These are phyloP conservation scores for Omphalotus guepiniiformis DNA, from an alignment of 768 basidiomycete genomes.

Conservation along the genomic window DNA sequence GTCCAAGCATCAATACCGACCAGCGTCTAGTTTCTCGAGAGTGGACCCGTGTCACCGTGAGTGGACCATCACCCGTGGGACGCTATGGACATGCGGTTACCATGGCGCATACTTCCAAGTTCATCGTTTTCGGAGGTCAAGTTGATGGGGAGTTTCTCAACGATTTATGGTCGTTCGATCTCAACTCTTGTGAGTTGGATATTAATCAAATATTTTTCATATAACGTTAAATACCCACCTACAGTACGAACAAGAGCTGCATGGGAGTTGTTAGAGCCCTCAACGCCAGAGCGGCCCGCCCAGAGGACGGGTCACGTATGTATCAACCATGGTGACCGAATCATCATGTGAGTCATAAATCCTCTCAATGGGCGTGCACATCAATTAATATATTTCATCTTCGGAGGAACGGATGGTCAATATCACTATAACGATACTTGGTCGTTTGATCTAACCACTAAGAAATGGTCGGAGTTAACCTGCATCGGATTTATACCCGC, in stretches of 20 bases:
- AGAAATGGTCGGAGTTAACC: slow-evolving; percentile 84
- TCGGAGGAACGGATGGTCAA: slow-evolving; percentile 97
- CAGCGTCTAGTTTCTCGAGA: slow-evolving; percentile 72
- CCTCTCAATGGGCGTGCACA: slow-evolving; percentile 1
- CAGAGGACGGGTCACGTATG: slow-evolving; percentile 91
- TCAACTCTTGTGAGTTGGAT: slow-evolving; percentile 75
- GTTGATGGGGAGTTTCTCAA: slow-evolving; percentile 92
- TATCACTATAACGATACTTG: slow-evolving; percentile 99
- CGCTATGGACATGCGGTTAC: slow-evolving; percentile 95
- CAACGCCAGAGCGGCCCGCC: slow-evolving; percentile 60
- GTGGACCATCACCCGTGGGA: slow-evolving; percentile 76
- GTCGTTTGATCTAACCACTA: slow-evolving; percentile 81
- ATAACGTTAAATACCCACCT: slow-evolving; percentile 7
- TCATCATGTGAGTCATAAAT: slow-evolving; percentile 65
- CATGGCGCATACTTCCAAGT: slow-evolving; percentile 80
- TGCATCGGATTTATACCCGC: slow-evolving; percentile 98
- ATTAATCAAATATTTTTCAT: slow-evolving; percentile 5
- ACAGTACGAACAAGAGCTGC: slow-evolving; percentile 76
- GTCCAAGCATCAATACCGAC: slow-evolving; percentile 6
- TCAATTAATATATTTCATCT: slow-evolving; percentile 43
- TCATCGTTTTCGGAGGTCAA: slow-evolving; percentile 96
- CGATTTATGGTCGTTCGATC: slow-evolving; percentile 94
- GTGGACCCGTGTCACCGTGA: slow-evolving; percentile 85
- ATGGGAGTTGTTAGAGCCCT: slow-evolving; percentile 79
- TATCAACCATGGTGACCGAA: slow-evolving; percentile 74